Percentiles rank a stretch among this genome's conserved stretches.
Evolutionary conservation across 371 early-diverging fungal genomes (phyloP).

Genomic region (Coelomomyces lativittatus): DNA sequence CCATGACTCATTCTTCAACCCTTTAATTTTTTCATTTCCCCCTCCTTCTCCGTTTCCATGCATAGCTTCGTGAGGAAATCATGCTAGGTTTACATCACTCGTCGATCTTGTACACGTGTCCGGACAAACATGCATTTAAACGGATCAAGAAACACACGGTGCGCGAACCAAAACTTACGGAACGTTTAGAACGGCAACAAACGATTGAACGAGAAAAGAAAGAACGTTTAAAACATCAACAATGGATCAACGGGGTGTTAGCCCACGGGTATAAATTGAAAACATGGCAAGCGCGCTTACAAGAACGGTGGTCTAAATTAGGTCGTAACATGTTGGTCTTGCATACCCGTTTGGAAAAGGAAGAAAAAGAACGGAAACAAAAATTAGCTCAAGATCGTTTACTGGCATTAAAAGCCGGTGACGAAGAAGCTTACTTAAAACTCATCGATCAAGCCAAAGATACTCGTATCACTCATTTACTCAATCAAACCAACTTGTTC

Average conservation of each 20-base stretch:
- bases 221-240: constrained; percentile 60
- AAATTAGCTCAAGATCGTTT: constrained; percentile 76
- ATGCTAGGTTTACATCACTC: constrained; percentile 40
- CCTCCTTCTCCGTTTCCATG: background rate
- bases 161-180: constrained; percentile 75
- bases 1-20: background rate
- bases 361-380: constrained; percentile 67
- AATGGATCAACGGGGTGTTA: constrained; percentile 51
- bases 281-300: constrained; percentile 49
- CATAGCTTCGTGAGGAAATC: constrained; percentile 59
- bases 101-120: constrained; percentile 57
- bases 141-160: constrained; percentile 73
- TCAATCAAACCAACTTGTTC: constrained; percentile 71
- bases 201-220: constrained; percentile 66
- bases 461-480: constrained; percentile 68
- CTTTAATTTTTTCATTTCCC: background rate
- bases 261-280: constrained; percentile 56
- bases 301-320: constrained; percentile 45
- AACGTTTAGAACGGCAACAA: constrained; percentile 72
- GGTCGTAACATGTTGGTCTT: constrained; percentile 55
- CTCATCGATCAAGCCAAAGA: constrained; percentile 84
- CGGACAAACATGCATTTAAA: constrained; percentile 58
- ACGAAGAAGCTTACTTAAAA: constrained; percentile 85
- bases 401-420: constrained; percentile 72
- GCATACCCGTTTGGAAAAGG: constrained; percentile 65